Evolutionary conservation across 345 rosid genomes (phyloP).

Genomic region (Eucalyptus marginata): DNA sequence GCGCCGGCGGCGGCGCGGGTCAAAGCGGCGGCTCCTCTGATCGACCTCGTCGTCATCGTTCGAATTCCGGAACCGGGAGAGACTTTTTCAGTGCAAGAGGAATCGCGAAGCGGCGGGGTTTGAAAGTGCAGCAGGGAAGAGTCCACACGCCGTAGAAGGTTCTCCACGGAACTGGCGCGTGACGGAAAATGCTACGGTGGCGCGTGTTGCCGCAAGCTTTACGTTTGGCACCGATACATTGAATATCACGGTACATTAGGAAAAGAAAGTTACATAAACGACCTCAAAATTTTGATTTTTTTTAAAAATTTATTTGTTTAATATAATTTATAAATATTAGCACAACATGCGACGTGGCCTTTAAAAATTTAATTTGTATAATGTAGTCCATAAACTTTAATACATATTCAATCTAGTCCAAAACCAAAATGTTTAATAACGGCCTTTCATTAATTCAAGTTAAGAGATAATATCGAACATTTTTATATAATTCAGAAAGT

Average conservation of each 20-base stretch:
- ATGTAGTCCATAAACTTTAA: too few relatives aligned
- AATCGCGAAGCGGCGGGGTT: not conserved
- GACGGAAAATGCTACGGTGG: too few relatives aligned
- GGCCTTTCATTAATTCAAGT: too few relatives aligned
- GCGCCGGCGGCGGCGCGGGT: slow-evolving; percentile 13
- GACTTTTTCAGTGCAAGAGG: not conserved
- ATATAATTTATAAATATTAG: too few relatives aligned
- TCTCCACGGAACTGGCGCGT: not conserved
- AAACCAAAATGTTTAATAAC: too few relatives aligned
- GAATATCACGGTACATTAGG: not conserved
- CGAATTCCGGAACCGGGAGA: not conserved
- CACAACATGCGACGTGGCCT: too few relatives aligned
- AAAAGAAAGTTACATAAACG: too few relatives aligned
- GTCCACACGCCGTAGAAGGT: not conserved
- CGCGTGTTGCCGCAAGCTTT: not conserved
- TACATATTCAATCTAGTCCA: too few relatives aligned
- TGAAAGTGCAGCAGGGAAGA: not conserved
- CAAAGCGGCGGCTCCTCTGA: slow-evolving; percentile 23
- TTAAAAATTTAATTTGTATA: too few relatives aligned
- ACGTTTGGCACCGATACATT: not conserved
- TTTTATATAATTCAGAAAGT: accelerated
- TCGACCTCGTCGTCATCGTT: slow-evolving; percentile 33
- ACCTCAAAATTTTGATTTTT: too few relatives aligned
- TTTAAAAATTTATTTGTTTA: too few relatives aligned
- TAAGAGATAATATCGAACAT: too few relatives aligned